Evolutionary conservation across 768 basidiomycete species (phyloP).

Genomic region (Leccinellum luteum): DNA sequence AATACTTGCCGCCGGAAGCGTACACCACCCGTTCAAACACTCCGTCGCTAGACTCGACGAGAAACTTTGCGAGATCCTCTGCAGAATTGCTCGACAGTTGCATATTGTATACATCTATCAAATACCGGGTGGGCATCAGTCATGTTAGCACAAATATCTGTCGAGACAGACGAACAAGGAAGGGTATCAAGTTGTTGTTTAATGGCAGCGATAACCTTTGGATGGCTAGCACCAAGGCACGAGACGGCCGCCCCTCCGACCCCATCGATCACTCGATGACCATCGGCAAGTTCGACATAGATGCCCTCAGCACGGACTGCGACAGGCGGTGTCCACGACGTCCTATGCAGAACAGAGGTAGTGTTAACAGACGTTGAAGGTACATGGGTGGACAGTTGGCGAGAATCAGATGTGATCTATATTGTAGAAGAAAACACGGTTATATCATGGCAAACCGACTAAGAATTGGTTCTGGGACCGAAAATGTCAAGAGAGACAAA

Average conservation of each 20-base stretch:
- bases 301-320: slow-evolving; percentile 65
- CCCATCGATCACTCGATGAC: slow-evolving; percentile 67
- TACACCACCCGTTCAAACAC: slow-evolving; percentile 74
- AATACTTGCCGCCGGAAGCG: slow-evolving; percentile 63
- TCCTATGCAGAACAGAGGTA: slow-evolving; percentile 59
- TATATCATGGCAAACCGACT: neutral
- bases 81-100: slow-evolving; percentile 80
- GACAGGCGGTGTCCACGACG: slow-evolving; percentile 71
- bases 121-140: neutral
- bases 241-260: slow-evolving; percentile 86
- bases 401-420: neutral
- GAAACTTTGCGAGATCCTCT: slow-evolving; percentile 67
- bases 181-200: slow-evolving; percentile 79
- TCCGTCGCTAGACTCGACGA: slow-evolving; percentile 66
- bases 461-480: neutral
- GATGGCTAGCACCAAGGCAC: slow-evolving; percentile 74
- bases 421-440: neutral
- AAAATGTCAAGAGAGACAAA: neutral
- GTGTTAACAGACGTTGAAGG: slow-evolving; percentile 16
- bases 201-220: slow-evolving; percentile 66
- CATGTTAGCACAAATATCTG: neutral
- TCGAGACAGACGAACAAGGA: slow-evolving; percentile 61
- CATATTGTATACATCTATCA: slow-evolving; percentile 81
- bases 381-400: neutral
- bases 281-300: slow-evolving; percentile 71